phyloP scores from a whole-genome alignment of 2,329 filamentous ascomycete species.

The Penicillium occitanis region DNA sequence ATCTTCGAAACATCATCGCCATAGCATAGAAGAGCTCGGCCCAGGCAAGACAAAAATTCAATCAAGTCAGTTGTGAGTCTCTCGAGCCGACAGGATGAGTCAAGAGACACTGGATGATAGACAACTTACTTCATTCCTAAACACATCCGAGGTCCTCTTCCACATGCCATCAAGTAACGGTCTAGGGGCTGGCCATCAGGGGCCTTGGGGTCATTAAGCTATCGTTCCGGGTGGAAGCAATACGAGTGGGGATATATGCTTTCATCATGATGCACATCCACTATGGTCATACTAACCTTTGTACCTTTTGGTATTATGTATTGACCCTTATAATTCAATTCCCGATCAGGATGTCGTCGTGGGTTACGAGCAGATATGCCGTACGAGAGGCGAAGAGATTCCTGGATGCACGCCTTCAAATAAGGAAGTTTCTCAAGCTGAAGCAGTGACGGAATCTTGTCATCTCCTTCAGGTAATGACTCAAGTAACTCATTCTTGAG shows the following conservation, averaged over 20 bases:
- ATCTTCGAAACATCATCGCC: constrained; percentile 20
- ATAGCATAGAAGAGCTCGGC: constrained; percentile 34
- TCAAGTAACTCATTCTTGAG: constrained; percentile 26
- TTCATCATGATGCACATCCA: constrained; percentile 27
- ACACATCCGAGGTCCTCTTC: constrained; percentile 24
- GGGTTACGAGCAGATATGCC: constrained; percentile 25
- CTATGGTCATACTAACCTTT: constrained; percentile 27
- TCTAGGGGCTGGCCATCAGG: constrained; percentile 24
- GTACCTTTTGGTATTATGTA: constrained; percentile 25
- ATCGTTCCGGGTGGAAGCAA: constrained; percentile 26
- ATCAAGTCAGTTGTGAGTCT: not conserved
- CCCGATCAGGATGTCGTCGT: constrained; percentile 21
- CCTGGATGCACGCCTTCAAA: constrained; percentile 25
- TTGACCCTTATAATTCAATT: constrained; percentile 20
- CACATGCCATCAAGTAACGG: constrained; percentile 26
- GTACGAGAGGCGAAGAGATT: constrained; percentile 23
- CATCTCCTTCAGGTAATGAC: constrained; percentile 20
- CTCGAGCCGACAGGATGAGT: not conserved
- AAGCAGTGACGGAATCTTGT: constrained; percentile 23
- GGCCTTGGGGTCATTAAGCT: constrained; percentile 25
- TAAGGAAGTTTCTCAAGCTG: constrained; percentile 33
- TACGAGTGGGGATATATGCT: constrained; percentile 25
- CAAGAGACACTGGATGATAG: not conserved
- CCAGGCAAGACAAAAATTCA: constrained; percentile 34
- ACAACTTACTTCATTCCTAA: constrained; percentile 26